A percentile compares a stretch with the other conserved stretches of the same genome.
Evolutionary conservation across 805 yeast species (phyloP).

Genomic region (Spathaspora hagerdaliae): DNA sequence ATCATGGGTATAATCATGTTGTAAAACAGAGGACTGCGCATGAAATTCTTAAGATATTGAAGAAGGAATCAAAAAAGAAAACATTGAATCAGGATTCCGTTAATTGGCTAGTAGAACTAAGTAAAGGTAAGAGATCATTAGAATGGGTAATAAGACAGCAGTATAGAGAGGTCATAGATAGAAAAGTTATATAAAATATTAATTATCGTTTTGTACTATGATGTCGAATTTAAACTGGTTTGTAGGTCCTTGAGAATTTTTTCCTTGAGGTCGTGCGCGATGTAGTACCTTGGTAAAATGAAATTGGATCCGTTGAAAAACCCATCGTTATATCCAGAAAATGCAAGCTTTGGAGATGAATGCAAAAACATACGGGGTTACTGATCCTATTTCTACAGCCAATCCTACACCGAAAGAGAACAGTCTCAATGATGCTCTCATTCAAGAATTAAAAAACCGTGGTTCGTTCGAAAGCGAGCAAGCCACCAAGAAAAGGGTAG

Average conservation of each 20-base stretch:
- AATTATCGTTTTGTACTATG: no score
- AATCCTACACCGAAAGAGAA: conserved; percentile 83
- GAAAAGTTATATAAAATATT: no score
- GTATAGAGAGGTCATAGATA: no score
- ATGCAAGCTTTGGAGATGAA: conserved; percentile 11
- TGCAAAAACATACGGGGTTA: conserved; percentile 52
- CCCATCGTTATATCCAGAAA: not conserved
- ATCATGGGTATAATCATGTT: conserved; percentile 10
- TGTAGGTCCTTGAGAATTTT: no score
- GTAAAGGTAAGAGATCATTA: conserved; percentile 3
- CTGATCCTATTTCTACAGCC: conserved; percentile 79
- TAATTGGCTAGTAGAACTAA: conserved; percentile 1
- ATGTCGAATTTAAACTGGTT: no score
- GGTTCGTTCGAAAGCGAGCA: conserved; percentile 87
- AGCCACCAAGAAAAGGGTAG: conserved; percentile 77
- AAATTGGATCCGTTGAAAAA: no score
- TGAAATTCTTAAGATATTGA: conserved; percentile 9
- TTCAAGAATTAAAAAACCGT: conserved; percentile 72
- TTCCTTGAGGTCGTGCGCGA: no score
- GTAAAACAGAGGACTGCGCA: conserved; percentile 11
- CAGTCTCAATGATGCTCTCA: conserved; percentile 66
- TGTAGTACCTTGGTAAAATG: no score
- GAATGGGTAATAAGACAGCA: not conserved
- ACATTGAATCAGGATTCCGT: not conserved
- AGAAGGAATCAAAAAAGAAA: conserved; percentile 2